Base-by-base conservation (phyloP, 2,329 filamentous ascomycete genomes). In the Nemania sp. region DNA sequence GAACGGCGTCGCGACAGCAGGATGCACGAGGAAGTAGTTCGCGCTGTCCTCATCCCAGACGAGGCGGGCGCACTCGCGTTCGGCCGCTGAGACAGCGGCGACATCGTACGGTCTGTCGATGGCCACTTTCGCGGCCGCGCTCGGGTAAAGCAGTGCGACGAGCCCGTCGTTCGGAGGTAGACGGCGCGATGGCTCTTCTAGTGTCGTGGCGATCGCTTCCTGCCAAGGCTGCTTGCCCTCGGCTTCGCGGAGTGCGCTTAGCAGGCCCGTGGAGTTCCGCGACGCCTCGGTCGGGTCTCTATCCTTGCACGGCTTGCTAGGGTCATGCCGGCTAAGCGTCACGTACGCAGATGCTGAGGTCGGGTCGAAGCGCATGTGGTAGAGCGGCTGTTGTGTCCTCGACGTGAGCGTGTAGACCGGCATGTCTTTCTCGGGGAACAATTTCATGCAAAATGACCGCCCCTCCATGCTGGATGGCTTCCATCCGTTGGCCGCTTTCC, bases 401-500 rank as follows among this genome's bases (percentile, higher is more conserved):
- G 90, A 91, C 1, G 88, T 88, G 15, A 92, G 85, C 1, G 88
- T 89, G 72, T 92, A 92, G 20, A 92, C 84, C 0, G 90, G 90
- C 3, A 89, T 86, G 72, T 90, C 88, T 56, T 81, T 82, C 66
- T 87, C 84, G 66, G 85, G 83, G 1, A 82, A 81, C 77, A 90
- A 79, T 70, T 84, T 85, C 75, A 91, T 80, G 76, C 87, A 89
- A 79, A 86, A 91, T 26, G 85, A 83, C 24, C 86, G 82, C 5
- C 87, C 88, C 74, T 90, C 88, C 2, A 84, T 83, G 0, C 83
- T 77, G 0, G 88, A 86, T 1, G 89, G 90, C 74, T 87, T 85
- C 88, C 88, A 92, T 13, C 90, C 91, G 75, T 92, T 92, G 67
- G 88, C 83, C 0, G 89, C 89, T 73, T 91, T 88, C 90, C 90